Base-by-base conservation (phyloP, 805 yeast genomes). In the Candida lessepsii region DNA sequence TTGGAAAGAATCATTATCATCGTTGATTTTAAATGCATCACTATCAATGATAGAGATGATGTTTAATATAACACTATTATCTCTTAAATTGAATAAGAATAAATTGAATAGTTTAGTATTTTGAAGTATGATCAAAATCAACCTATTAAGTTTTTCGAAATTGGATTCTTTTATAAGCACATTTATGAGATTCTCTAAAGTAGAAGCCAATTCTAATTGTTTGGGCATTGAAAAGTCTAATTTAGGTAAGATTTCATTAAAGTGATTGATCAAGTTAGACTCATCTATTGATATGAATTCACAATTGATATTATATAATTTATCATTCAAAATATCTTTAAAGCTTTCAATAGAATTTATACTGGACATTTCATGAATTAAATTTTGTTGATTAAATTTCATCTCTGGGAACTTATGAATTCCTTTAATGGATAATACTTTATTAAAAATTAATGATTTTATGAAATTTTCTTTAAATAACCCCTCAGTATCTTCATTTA, bases 1-100 rank as follows among this genome's bases (percentile, higher is more conserved):
- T 56, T 83, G 88, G 46, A 75, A 76, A 48, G 77, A 75, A 39
- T 78, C 84, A 38, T 75, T 80, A 25, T 77, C 82, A 21, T 47
- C 49, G 32, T 75, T 80, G 18, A 52, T 46, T 39, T 53, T 47
- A 44, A 70, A 54, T 28, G 60, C 54, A 23, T 42, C 43, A 31
- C 53, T 50, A 51, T 83, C 89, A 13, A 84, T 53, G 44, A 73
- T 76, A 10, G 63, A 70, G 39, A 81, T 54, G 57, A 40, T 81
- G 49, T 24, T 79, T 73, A 35, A 53, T 50, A 39, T 76, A 36
- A 34, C 78, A 41, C 3, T 56, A 59, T 20, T 54, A 45, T 29
- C 86, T 43, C 47, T 69, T 67, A 49, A 76, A 56, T 47, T 75
- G 53, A 52, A 78, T 52, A 45, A 63, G 45, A 61, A 67, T 65